Percentiles rank a stretch among this genome's conserved stretches.
phyloP scores from a whole-genome alignment of 768 basidiomycete species.

The Mrakia frigida region DNA sequence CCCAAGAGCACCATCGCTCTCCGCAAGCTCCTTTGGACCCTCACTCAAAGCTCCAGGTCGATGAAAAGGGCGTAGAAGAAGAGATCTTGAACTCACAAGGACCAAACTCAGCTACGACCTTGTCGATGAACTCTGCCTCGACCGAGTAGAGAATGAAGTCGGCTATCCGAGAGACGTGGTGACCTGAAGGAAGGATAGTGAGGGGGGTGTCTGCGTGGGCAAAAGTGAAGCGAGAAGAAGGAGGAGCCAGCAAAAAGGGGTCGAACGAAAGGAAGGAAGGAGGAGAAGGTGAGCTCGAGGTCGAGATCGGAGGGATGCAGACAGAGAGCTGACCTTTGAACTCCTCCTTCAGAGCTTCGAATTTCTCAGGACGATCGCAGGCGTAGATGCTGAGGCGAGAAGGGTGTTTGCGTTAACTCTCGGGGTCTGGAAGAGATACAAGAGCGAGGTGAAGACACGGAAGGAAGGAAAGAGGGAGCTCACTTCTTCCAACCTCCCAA shows the following conservation, averaged over 20 bases:
- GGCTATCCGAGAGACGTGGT: constrained; percentile 76
- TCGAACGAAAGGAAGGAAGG: neutral
- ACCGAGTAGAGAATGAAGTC: constrained; percentile 95
- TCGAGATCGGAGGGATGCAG: neutral
- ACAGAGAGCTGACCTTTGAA: constrained; percentile 53
- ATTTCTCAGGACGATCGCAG: constrained; percentile 75
- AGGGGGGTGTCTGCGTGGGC: constrained; percentile 53
- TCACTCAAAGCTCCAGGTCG: too few relatives aligned
- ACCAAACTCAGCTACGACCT: constrained; percentile 80
- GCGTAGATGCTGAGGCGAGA: constrained; percentile 65
- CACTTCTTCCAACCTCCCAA: constrained; percentile 82
- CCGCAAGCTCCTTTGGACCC: too few relatives aligned
- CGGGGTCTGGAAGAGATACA: neutral
- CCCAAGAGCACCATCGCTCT: too few relatives aligned
- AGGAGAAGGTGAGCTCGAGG: neutral
- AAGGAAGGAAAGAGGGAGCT: constrained; percentile 34
- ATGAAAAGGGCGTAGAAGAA: neutral
- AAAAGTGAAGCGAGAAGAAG: constrained; percentile 38
- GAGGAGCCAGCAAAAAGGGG: neutral
- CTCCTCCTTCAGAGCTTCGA: constrained; percentile 56
- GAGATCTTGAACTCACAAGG: constrained; percentile 60
- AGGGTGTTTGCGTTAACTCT: neutral
- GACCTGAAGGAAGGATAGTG: constrained; percentile 68
- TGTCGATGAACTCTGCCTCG: constrained; percentile 78
- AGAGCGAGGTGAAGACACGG: neutral